These are phyloP conservation scores for Scutellaria baicalensis DNA, from an alignment of 257 asterid species.

Conservation along the genomic window DNA sequence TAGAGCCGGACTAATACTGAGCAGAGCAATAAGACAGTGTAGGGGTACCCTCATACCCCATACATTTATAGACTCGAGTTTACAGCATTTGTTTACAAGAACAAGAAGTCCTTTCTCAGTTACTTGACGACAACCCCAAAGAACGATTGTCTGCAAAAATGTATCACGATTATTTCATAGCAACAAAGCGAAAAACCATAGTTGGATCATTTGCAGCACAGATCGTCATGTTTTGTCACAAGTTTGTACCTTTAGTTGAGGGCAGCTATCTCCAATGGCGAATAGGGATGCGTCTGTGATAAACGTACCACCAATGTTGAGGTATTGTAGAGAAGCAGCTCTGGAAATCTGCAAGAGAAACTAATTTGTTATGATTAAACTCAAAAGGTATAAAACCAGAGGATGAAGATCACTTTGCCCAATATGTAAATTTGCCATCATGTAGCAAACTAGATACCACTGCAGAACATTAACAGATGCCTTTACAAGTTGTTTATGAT, in stretches of 20 bases:
- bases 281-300: conserved; percentile 62
- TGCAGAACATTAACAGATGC: neutral
- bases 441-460: neutral
- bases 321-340: conserved; percentile 66
- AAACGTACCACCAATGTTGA: conserved; percentile 79
- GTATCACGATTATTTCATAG: neutral
- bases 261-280: conserved; percentile 63
- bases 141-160: conserved; percentile 41
- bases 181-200: neutral
- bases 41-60: conserved; percentile 67
- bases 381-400: neutral
- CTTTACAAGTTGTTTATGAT: neutral
- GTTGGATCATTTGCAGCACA: neutral
- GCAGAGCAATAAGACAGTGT: conserved; percentile 52
- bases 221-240: neutral
- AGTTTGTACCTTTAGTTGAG: conserved; percentile 46
- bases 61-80: conserved; percentile 61
- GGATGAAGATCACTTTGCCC: neutral
- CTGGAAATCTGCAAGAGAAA: conserved; percentile 38
- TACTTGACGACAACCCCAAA: conserved; percentile 84
- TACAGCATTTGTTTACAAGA: conserved; percentile 59
- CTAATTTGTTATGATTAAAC: neutral
- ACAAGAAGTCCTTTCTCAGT: conserved; percentile 59
- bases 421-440: neutral
- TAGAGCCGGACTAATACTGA: conserved; percentile 60